Percentiles rank a stretch among this genome's conserved stretches.
These are phyloP conservation scores for Phytophthora niederhauseri DNA, from an alignment of 352 stramenopile species.

Conservation along the genomic window DNA sequence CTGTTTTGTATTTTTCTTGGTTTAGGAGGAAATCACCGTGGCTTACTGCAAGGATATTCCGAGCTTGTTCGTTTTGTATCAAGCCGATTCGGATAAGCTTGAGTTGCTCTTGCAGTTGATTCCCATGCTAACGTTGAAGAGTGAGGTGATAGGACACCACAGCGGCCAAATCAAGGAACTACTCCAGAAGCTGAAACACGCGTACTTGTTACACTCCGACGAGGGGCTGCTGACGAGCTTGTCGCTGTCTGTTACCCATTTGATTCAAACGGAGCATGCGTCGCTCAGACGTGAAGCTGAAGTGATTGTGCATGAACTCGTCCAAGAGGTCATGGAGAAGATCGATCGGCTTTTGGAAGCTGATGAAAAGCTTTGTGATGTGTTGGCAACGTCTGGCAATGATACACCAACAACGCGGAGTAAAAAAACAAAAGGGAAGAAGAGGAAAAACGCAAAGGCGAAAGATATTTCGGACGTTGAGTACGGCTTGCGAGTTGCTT, in stretches of 20 bases:
- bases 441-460: constrained; percentile 40
- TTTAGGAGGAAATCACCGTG: constrained; percentile 77
- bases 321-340: constrained; percentile 75
- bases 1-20: not conserved
- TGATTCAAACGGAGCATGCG: constrained; percentile 74
- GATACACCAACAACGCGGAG: constrained; percentile 33
- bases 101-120: constrained; percentile 77
- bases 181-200: constrained; percentile 79
- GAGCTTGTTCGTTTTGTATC: constrained; percentile 72
- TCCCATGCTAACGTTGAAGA: constrained; percentile 65
- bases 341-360: constrained; percentile 54
- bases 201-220: constrained; percentile 70
- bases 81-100: constrained; percentile 84
- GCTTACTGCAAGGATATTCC: constrained; percentile 86
- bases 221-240: constrained; percentile 74
- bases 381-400: constrained; percentile 13
- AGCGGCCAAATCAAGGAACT: constrained; percentile 69
- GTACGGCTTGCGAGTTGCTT: constrained; percentile 66
- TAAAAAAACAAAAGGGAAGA: constrained; percentile 33
- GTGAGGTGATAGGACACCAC: constrained; percentile 73
- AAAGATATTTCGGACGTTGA: constrained; percentile 71
- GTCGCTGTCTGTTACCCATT: constrained; percentile 67
- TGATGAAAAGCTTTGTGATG: constrained; percentile 50
- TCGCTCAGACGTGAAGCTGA: constrained; percentile 83
- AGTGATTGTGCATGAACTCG: constrained; percentile 72